phyloP scores from a whole-genome alignment of 257 asterid genomes.

The Solanum neorickii region DNA sequence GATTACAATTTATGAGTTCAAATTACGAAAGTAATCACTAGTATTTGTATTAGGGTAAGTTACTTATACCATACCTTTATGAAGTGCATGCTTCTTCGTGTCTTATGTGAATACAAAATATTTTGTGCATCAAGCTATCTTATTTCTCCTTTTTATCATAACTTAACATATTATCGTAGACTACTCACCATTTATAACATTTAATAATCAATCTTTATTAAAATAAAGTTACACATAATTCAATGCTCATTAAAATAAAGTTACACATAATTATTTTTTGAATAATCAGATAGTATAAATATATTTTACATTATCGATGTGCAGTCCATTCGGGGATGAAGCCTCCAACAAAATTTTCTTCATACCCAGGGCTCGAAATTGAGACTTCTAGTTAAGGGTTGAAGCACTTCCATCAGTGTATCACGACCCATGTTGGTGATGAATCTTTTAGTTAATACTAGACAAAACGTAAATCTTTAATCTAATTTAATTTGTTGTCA shows the following conservation, averaged over 20 bases:
- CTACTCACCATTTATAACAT: neutral
- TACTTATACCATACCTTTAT: neutral
- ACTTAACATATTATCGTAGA: neutral
- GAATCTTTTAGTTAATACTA: neutral
- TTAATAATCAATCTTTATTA: neutral
- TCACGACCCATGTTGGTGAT: no score
- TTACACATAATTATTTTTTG: neutral
- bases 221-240: neutral
- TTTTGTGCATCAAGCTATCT: neutral
- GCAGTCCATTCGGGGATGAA: no score
- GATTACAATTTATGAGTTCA: neutral
- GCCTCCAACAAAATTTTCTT: accelerated
- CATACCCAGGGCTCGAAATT: no score
- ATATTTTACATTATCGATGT: neutral
- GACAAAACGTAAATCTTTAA: neutral
- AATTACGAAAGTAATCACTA: neutral
- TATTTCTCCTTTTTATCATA: neutral
- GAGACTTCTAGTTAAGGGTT: no score
- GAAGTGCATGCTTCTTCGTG: neutral
- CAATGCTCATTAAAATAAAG: neutral
- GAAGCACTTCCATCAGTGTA: accelerated
- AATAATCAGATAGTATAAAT: neutral
- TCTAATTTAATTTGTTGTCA: neutral
- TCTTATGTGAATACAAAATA: neutral
- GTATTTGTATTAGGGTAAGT: neutral